These are phyloP conservation scores for Solanum tarijense DNA, from an alignment of 257 asterid species.

Conservation along the genomic window DNA sequence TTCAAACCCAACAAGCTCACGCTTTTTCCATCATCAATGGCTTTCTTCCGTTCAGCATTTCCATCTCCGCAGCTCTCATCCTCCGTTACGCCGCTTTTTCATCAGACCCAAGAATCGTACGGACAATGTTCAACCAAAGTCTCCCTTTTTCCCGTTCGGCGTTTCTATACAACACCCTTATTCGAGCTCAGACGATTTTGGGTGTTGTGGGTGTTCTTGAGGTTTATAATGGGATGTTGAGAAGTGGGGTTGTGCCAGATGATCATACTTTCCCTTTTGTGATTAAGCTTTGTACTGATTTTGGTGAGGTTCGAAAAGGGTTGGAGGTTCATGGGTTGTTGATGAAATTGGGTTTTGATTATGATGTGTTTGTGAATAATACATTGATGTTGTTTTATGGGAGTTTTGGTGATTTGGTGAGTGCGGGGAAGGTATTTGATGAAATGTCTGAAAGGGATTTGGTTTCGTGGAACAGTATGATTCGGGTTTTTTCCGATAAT, in stretches of 20 bases:
- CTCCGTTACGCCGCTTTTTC: conserved; percentile 50
- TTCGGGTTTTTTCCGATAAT: conserved; percentile 35
- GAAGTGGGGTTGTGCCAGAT: conserved; percentile 32
- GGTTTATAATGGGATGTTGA: conserved; percentile 41
- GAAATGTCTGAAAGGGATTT: conserved; percentile 55
- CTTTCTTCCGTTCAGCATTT: conserved; percentile 46
- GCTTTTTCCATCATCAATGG: conserved; percentile 41
- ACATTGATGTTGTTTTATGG: conserved; percentile 57
- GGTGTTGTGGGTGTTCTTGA: conserved; percentile 5
- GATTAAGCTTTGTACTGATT: conserved; percentile 56
- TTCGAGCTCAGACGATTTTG: conserved; percentile 34
- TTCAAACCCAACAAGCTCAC: conserved; percentile 50
- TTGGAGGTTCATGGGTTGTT: conserved; percentile 54
- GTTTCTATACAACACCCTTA: conserved; percentile 53
- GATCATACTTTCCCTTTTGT: conserved; percentile 67
- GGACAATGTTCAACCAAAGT: conserved; percentile 26
- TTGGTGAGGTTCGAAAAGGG: conserved; percentile 29
- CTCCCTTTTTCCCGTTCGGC: conserved; percentile 41
- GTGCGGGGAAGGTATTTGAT: conserved; percentile 37
- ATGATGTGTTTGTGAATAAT: conserved; percentile 50
- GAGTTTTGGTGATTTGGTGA: conserved; percentile 25
- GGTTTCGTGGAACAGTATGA: conserved; percentile 59
- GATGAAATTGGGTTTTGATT: conserved; percentile 41
- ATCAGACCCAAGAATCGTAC: conserved; percentile 14
- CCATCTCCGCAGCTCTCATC: conserved; percentile 54